These are phyloP conservation scores for Coelomomyces lativittatus DNA, from an alignment of 371 early-diverging fungal genomes.

Conservation along the genomic window DNA sequence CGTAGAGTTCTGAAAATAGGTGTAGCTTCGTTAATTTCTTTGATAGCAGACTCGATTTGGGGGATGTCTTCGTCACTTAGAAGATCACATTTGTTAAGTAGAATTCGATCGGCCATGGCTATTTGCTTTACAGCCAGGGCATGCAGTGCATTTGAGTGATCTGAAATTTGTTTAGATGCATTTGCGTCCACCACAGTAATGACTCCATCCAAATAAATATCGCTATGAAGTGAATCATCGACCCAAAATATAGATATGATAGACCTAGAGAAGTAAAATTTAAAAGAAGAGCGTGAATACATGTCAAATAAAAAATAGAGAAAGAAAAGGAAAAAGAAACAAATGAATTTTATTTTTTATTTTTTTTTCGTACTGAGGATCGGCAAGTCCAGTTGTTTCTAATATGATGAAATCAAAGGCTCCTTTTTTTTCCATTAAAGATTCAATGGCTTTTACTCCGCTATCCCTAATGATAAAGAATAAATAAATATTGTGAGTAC, in stretches of 20 bases:
- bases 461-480: conserved; percentile 57
- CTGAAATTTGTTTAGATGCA: too few species aligned
- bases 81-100: conserved; percentile 86
- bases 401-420: conserved; percentile 85
- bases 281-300: not conserved
- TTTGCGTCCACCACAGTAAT: conserved; percentile 82
- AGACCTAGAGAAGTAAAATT: conserved; percentile 21
- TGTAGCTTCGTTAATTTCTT: conserved; percentile 11
- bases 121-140: conserved; percentile 47
- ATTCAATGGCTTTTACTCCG: conserved; percentile 84
- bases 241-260: conserved; percentile 93
- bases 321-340: too few species aligned
- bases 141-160: not conserved
- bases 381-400: conserved; percentile 77
- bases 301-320: not conserved
- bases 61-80: conserved; percentile 8
- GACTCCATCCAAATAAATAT: conserved; percentile 78
- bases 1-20: conserved; percentile 5
- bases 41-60: not conserved
- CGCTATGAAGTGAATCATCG: conserved; percentile 74
- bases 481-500: too few species aligned
- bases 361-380: conserved; percentile 52
- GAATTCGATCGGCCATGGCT: conserved; percentile 80
- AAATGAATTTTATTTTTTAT: too few species aligned
- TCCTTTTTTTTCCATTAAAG: conserved; percentile 67